Conservation (phyloP, 371 early-diverging fungal genomes). For the Mortierella sp. region DNA sequence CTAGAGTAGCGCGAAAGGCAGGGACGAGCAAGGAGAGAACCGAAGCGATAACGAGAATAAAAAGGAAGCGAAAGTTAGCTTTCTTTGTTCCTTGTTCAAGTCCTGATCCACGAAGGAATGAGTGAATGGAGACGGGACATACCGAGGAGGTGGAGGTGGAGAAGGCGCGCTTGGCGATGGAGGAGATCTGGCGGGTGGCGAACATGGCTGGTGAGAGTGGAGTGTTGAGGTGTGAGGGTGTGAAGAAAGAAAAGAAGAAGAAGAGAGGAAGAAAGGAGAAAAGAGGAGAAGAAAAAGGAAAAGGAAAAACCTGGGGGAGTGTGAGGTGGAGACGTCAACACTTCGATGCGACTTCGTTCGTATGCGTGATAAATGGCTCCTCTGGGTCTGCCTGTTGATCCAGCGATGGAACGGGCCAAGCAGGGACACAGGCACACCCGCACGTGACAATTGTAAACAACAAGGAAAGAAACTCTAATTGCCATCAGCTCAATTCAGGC, state of each 20-base stretch:
- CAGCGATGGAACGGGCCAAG: neutral
- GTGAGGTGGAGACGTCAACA: neutral
- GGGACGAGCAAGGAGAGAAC: neutral
- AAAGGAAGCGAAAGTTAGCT: neutral
- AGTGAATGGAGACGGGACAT: neutral
- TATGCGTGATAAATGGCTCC: neutral
- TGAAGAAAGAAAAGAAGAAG: slow-evolving; percentile 1
- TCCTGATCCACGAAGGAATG: neutral
- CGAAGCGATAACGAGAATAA: neutral
- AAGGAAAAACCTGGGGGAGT: neutral
- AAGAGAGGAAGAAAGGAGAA: neutral
- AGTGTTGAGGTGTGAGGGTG: slow-evolving; percentile 3
- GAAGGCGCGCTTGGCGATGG: slow-evolving; percentile 78
- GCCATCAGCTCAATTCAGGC: slow-evolving; percentile 7
- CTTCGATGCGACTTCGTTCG: neutral
- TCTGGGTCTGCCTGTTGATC: neutral
- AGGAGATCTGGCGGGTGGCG: slow-evolving; percentile 54
- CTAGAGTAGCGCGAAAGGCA: slow-evolving; percentile 12
- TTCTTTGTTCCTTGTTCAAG: neutral
- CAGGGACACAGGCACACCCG: neutral
- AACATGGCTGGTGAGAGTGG: slow-evolving; percentile 31
- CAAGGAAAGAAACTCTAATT: neutral
- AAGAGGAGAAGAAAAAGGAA: slow-evolving; percentile 16
- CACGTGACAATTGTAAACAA: neutral
- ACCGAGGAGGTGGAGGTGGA: slow-evolving; percentile 66